Evolutionary conservation across 352 stramenopile species (phyloP).

Genomic region (Globisporangium splendens): DNA sequence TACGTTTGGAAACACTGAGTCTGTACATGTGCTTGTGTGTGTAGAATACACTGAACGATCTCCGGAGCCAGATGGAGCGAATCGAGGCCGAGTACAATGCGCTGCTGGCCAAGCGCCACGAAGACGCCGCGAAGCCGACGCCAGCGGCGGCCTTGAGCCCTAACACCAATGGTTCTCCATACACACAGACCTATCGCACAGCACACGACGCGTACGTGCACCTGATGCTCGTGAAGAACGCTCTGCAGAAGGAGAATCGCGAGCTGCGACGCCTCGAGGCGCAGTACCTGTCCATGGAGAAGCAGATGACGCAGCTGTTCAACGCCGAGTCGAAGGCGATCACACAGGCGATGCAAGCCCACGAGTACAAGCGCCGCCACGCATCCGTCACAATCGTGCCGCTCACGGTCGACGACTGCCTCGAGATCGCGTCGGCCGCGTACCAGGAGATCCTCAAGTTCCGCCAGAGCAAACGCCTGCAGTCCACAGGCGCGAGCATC

Average conservation of each 20-base stretch:
- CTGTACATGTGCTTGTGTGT: background rate
- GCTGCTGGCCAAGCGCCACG: constrained; percentile 19
- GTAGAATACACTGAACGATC: constrained; percentile 57
- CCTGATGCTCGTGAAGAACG: constrained; percentile 40
- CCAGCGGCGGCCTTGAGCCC: background rate
- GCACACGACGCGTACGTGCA: constrained; percentile 45
- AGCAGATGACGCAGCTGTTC: constrained; percentile 36
- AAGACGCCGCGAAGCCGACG: constrained; percentile 28
- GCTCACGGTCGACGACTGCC: constrained; percentile 39
- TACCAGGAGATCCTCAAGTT: constrained; percentile 52
- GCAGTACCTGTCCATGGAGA: constrained; percentile 45
- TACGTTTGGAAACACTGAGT: background rate
- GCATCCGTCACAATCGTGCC: constrained; percentile 35
- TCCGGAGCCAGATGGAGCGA: constrained; percentile 37
- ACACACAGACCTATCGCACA: constrained; percentile 7
- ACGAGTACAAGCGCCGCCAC: constrained; percentile 13
- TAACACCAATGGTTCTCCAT: background rate
- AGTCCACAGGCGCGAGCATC: constrained; percentile 52
- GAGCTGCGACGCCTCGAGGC: constrained; percentile 42
- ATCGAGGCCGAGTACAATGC: constrained; percentile 41
- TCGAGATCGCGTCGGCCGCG: constrained; percentile 37
- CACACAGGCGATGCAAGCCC: constrained; percentile 18
- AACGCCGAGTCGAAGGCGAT: constrained; percentile 36
- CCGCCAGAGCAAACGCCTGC: constrained; percentile 36
- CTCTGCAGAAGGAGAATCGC: constrained; percentile 51